Evolutionary conservation across 768 basidiomycete genomes (phyloP), one percentile per base, ranked within the genome.

Genomic region (Lactifluus volemus): DNA sequence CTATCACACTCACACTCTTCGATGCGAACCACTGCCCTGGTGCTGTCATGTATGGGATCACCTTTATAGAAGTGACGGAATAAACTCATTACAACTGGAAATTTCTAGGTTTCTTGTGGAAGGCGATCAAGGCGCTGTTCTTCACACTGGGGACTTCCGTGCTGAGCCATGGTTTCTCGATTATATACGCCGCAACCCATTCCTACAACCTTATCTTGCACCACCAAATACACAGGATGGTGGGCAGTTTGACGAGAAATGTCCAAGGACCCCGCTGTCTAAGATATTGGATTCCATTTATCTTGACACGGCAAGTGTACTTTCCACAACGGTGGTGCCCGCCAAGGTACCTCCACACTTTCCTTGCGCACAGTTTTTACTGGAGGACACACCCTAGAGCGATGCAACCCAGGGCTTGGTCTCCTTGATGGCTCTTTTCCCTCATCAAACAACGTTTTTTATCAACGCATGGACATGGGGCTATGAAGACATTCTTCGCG

Each of bases 11-110:
- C 59, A 95, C 92, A 0, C 78, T 89, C 10, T 72, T 97, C 8
- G 90, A 95, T 68, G 95, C 95, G 0, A 97, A 97, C 68, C 95
- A 98, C 70, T 97, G 94, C 70, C 95, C 92, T 11, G 95, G 95
- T 0, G 87, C 93, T 0, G 86, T 92, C 45, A 96, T 98, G 94
- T 93, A 68, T 30, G 84, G 73, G 9, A 25, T 25, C 45, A 19
- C 34, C 8, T 39, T 0, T 6, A 30, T 29, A 38, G 6, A 38
- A 21, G 29, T 3, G 19, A 14, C 12, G 9, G 19, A 19, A 30
- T 44, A 17, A 2, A 38, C 30, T 1, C n/a, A n/a, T 47, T 49
- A 19, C 47, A 38, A 44, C 42, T 50, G 25, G 1, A 32, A 11
- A 39, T 44, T n/a, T 17, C 34, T 64, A 96, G 93, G 88, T 96